phyloP scores from a whole-genome alignment of 352 stramenopile species.

The Globisporangium heterothallicum region DNA sequence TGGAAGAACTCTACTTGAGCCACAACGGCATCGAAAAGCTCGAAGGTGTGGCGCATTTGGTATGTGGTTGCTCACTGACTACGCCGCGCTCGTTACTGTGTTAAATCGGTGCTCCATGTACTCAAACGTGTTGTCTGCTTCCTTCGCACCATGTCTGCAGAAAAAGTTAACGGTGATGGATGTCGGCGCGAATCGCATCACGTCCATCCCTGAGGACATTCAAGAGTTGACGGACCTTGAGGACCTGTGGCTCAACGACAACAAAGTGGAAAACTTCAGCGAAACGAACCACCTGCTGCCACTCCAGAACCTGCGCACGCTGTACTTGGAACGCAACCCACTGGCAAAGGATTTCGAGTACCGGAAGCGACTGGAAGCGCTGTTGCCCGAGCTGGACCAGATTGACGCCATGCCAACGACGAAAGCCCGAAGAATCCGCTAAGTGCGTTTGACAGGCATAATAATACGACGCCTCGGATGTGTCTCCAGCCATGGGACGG shows the following conservation, averaged over 20 bases:
- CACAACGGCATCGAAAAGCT: slow-evolving; percentile 94
- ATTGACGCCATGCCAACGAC: slow-evolving; percentile 90
- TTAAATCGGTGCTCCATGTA: no score
- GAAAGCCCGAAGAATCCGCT: slow-evolving; percentile 34
- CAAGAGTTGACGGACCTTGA: slow-evolving; percentile 34
- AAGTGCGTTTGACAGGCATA: slow-evolving; percentile 17
- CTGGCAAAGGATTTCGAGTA: slow-evolving; percentile 93
- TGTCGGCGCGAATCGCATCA: slow-evolving; percentile 82
- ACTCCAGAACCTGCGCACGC: slow-evolving; percentile 79
- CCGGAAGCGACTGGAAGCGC: slow-evolving; percentile 87
- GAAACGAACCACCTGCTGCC: slow-evolving; percentile 68
- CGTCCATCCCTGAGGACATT: slow-evolving; percentile 43
- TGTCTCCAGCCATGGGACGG: no score
- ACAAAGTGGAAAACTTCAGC: slow-evolving; percentile 50
- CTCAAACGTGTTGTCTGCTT: no score
- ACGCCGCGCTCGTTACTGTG: no score
- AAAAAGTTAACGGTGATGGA: slow-evolving; percentile 58
- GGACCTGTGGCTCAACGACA: slow-evolving; percentile 83
- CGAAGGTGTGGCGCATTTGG: slow-evolving; percentile 69
- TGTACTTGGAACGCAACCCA: slow-evolving; percentile 97
- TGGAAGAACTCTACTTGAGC: slow-evolving; percentile 97
- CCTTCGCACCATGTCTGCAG: slow-evolving; percentile 21
- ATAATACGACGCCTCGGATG: no score
- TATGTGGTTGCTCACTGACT: slow-evolving; percentile 19
- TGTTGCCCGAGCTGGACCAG: slow-evolving; percentile 89